phyloP scores from a whole-genome alignment of 1,284 basidiomycete genomes.

The Phylloporus sp. region DNA sequence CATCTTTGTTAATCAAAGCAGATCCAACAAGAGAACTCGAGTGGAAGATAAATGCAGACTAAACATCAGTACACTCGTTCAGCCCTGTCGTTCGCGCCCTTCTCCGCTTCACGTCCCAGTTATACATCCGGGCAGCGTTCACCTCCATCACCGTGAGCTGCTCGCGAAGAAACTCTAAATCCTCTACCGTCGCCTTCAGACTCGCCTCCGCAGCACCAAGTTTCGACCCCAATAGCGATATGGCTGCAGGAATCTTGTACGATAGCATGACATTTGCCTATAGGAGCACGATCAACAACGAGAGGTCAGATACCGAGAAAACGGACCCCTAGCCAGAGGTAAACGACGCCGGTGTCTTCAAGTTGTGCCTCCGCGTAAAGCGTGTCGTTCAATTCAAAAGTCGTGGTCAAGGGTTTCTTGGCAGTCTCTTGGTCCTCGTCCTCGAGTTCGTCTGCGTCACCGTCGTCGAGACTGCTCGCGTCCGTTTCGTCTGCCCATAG shows the following conservation, averaged over 20 bases:
- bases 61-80: slow-evolving; percentile 11
- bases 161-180: slow-evolving; percentile 93
- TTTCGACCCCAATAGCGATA: slow-evolving; percentile 78
- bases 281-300: not conserved
- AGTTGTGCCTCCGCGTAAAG: slow-evolving; percentile 91
- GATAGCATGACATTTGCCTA: slow-evolving; percentile 98
- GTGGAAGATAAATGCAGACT: no score
- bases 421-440: slow-evolving; percentile 48
- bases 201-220: slow-evolving; percentile 75
- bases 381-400: slow-evolving; percentile 97
- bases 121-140: slow-evolving; percentile 95
- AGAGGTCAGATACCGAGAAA: slow-evolving; percentile 7
- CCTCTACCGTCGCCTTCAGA: slow-evolving; percentile 77
- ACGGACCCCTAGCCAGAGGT: slow-evolving; percentile 95
- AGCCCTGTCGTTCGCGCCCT: slow-evolving; percentile 58
- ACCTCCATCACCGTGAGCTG: slow-evolving; percentile 99
- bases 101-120: slow-evolving; percentile 91
- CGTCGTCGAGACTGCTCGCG: slow-evolving; percentile 53
- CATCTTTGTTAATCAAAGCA: no score
- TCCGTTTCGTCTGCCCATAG: slow-evolving; percentile 65
- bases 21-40: not conserved
- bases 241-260: slow-evolving; percentile 86
- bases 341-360: slow-evolving; percentile 87
- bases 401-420: slow-evolving; percentile 73
- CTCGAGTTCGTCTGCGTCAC: slow-evolving; percentile 50